Base-by-base conservation (phyloP, 345 rosid genomes). In the Eucalyptus curtisii region DNA sequence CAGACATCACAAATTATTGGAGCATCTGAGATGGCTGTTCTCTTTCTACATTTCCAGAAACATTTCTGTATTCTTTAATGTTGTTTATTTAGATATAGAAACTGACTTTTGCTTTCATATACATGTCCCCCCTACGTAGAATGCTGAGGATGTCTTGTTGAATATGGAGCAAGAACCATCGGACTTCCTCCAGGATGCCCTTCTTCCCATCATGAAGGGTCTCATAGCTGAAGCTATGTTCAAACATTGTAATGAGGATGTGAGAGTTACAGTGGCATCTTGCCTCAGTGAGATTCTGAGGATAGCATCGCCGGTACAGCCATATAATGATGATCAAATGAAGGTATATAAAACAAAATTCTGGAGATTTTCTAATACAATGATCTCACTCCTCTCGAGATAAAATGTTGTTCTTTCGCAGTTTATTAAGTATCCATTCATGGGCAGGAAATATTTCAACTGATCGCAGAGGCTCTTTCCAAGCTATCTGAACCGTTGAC, bases 261-360 rank as follows among this genome's bases (percentile, higher is more conserved):
- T 97, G 53, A 92, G 91, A 91, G 92, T 96, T 88, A 91, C 91
- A 6, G 95, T 95, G 88, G 92, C 93, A 89, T 96, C 97, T 17
- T 97, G 99, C 92, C 86, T 95, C 20, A 96, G 91, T 48, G 97
- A 97, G 88, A 93, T 97, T 42, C 92, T 94, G 87, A 93, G 99
- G 93, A 97, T 96, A 88, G 93, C 98, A 82, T 97, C 97, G 30
- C 98, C 98, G 0, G 94, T 93, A 79, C 94, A 95, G 66, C 99
- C 98, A 8, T 97, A 94, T 44, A 59, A 88, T 85, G 98, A 97
- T 88, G 91, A 94, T 19, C 89, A 87, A 24, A 96, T 97, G 98
- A 95, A 95, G 98, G 99, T 96, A 37, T 33, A 49, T 30, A 61
- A 87, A 87, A 45, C 8, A 17, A 59, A 52, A 44, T 45, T 31